Conservation (phyloP, 371 early-diverging fungal genomes). For the Mucor racemosus region DNA sequence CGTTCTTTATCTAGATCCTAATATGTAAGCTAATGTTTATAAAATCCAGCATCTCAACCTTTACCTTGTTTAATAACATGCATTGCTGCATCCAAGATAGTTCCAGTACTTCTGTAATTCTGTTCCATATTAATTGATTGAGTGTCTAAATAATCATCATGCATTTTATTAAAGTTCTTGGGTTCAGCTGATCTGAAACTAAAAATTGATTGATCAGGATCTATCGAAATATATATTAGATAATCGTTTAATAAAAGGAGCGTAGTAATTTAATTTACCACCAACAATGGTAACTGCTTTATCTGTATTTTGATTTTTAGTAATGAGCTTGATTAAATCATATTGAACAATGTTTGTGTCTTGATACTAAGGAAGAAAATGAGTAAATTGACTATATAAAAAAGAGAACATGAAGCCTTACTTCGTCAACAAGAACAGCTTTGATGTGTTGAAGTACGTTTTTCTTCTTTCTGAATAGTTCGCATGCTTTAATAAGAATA, state of each 20-base stretch:
- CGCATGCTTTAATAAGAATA: constrained; percentile 43
- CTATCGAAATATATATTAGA: constrained; percentile 12
- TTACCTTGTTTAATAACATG: constrained; percentile 54
- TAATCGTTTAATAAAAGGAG: background rate
- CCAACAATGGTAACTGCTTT: constrained; percentile 64
- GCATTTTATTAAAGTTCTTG: constrained; percentile 59
- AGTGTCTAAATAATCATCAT: constrained; percentile 40
- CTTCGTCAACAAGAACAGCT: constrained; percentile 65
- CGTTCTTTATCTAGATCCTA: constrained; percentile 24
- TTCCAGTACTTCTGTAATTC: constrained; percentile 65
- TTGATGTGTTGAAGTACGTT: constrained; percentile 25
- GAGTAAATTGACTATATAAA: background rate
- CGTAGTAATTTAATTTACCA: constrained; percentile 35
- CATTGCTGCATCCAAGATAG: constrained; percentile 52
- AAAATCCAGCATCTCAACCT: background rate
- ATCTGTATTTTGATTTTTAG: constrained; percentile 26
- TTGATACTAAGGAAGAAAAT: constrained; percentile 54
- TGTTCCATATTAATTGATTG: constrained; percentile 45
- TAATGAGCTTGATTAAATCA: constrained; percentile 45
- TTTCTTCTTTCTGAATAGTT: constrained; percentile 36
- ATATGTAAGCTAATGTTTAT: background rate
- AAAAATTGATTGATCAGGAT: constrained; percentile 69
- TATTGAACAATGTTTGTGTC: constrained; percentile 68
- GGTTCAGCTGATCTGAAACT: constrained; percentile 66
- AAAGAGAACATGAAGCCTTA: constrained; percentile 2